Conservation (phyloP, 176 grass and related monocot species). For the Tuctoria greenei region DNA sequence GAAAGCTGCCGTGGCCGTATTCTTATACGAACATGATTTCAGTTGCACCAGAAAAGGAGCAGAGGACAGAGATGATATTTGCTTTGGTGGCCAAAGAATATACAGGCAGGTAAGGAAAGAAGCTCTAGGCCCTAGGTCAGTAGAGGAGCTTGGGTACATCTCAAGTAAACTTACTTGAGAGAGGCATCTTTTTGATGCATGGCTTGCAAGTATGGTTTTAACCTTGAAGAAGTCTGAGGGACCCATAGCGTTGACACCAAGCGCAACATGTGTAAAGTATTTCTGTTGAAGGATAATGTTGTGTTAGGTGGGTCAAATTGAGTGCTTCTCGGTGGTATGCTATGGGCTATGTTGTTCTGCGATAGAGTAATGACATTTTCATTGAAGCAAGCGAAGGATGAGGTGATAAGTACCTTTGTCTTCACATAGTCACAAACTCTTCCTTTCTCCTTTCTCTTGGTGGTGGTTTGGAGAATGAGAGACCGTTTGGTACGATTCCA, state of each 20-base stretch:
- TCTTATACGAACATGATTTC: conserved; percentile 33
- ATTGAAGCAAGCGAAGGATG: conserved; percentile 10
- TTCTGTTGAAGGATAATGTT: background rate
- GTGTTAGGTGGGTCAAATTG: conserved; percentile 17
- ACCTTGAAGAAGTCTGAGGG: conserved; percentile 29
- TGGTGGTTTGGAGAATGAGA: conserved; percentile 8
- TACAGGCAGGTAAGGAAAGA: conserved; percentile 39
- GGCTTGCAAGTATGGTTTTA: conserved; percentile 32
- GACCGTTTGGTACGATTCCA: too few relatives aligned
- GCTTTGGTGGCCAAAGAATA: conserved; percentile 44
- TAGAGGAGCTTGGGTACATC: conserved; percentile 28
- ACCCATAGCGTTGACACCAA: background rate
- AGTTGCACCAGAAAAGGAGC: conserved; percentile 16
- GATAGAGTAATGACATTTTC: background rate
- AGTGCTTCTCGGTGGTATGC: background rate
- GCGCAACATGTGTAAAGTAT: background rate
- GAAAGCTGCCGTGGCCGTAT: conserved; percentile 33
- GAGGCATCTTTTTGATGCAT: conserved; percentile 27
- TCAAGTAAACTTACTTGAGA: conserved; percentile 33
- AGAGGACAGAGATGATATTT: conserved; percentile 21
- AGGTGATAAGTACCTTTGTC: conserved; percentile 5
- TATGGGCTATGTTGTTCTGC: background rate
- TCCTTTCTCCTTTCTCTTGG: background rate
- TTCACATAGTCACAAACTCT: conserved; percentile 11
- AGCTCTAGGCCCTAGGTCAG: conserved; percentile 18